A percentile compares a stretch with the other conserved stretches of the same genome.
Conservation (phyloP, 495 filamentous ascomycete species). For the Massariosphaeria phaeospora region DNA sequence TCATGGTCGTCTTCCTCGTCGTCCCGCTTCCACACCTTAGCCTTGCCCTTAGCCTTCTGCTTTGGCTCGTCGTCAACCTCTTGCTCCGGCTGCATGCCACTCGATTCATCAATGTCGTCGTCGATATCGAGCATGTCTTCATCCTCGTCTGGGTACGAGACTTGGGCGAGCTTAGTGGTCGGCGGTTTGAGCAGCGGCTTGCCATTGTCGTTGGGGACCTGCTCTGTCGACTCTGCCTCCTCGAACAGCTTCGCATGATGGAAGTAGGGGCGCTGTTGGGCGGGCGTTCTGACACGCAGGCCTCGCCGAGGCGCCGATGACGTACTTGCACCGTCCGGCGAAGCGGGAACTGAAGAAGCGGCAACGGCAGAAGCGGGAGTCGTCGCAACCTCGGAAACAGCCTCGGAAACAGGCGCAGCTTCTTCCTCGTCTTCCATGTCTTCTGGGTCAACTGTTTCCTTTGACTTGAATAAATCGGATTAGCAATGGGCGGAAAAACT, state of each 20-base stretch:
- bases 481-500: neutral
- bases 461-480: neutral
- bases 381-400: neutral
- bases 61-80: slow-evolving; percentile 3
- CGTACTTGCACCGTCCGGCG: neutral
- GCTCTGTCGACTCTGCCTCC: neutral
- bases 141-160: neutral
- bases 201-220: neutral
- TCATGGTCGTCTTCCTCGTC: too few species aligned
- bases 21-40: too few species aligned
- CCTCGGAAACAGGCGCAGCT: neutral
- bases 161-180: neutral
- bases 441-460: neutral
- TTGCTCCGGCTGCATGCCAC: too few species aligned
- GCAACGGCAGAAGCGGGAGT: neutral
- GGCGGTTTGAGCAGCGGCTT: neutral
- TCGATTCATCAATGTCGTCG: too few species aligned
- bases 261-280: slow-evolving; percentile 26
- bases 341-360: too few species aligned
- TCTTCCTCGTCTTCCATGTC: neutral
- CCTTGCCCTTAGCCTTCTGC: neutral
- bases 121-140: neutral
- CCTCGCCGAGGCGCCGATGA: slow-evolving; percentile 11
- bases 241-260: slow-evolving; percentile 19
- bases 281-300: slow-evolving; percentile 17